These are phyloP conservation scores for Hibiscus mutabilis DNA, from an alignment of 345 rosid genomes.

Conservation along the genomic window DNA sequence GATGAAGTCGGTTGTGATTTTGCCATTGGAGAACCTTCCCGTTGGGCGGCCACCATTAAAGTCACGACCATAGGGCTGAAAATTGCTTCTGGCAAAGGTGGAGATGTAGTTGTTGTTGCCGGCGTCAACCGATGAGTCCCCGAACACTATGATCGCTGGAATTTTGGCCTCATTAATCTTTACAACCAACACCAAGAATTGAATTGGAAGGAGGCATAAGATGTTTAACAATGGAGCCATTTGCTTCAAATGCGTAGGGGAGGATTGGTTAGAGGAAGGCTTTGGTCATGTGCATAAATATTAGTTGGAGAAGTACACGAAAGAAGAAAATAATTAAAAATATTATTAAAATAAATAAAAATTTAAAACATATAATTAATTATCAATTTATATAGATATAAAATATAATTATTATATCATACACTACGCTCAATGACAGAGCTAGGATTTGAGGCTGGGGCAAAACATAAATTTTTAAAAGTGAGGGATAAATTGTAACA, in stretches of 20 bases:
- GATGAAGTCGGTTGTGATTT: constrained; percentile 44
- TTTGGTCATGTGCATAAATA: not conserved
- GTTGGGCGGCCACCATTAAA: constrained; percentile 42
- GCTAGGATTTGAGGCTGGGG: too few relatives aligned
- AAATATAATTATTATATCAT: too few relatives aligned
- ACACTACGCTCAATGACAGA: too few relatives aligned
- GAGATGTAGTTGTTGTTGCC: constrained; percentile 53
- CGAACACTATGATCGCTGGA: constrained; percentile 53
- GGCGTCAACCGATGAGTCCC: constrained; percentile 54
- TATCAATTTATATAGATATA: too few relatives aligned
- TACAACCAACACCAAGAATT: not conserved
- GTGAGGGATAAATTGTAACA: too few relatives aligned
- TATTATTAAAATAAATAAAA: too few relatives aligned
- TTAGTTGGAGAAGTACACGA: not conserved
- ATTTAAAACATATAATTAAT: too few relatives aligned
- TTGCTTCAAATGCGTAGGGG: not conserved
- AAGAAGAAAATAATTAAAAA: too few relatives aligned
- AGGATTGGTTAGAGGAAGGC: not conserved
- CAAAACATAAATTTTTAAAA: too few relatives aligned
- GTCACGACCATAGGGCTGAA: constrained; percentile 57
- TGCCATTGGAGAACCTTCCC: constrained; percentile 53
- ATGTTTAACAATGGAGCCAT: not conserved
- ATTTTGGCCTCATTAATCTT: constrained; percentile 16
- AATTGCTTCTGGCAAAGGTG: constrained; percentile 54
- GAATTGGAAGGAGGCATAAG: not conserved